Evolutionary conservation across 805 yeast species (phyloP).

Genomic region (Ogataea dorogensis): DNA sequence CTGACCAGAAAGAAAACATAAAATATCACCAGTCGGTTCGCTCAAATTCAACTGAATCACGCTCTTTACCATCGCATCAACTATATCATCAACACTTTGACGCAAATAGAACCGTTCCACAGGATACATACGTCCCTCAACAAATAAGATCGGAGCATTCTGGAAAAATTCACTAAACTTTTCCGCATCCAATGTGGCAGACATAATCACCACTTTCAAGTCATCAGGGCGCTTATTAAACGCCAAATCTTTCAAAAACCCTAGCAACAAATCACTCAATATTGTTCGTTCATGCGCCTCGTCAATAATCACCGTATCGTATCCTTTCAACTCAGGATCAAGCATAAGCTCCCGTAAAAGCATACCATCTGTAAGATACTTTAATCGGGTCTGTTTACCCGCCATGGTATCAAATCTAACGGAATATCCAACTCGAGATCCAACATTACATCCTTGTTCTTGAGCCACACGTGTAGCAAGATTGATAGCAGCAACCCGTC

Average conservation of each 20-base stretch:
- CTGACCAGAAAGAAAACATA: constrained; percentile 93
- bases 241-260: constrained; percentile 74
- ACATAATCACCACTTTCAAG: constrained; percentile 80
- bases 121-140: constrained; percentile 87
- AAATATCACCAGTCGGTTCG: constrained; percentile 86
- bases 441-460: constrained; percentile 75
- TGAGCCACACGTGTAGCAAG: constrained; percentile 90
- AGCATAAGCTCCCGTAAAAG: constrained; percentile 85
- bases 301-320: constrained; percentile 79
- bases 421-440: constrained; percentile 85
- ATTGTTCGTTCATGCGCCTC: constrained; percentile 98
- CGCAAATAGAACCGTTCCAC: constrained; percentile 70
- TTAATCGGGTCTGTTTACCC: constrained; percentile 58
- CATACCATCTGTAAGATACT: constrained; percentile 97
- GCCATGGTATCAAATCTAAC: constrained; percentile 84
- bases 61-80: constrained; percentile 72
- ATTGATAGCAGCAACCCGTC: constrained; percentile 96
- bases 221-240: constrained; percentile 40
- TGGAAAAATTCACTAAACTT: constrained; percentile 75
- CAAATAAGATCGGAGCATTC: constrained; percentile 76
- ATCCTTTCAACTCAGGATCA: constrained; percentile 59
- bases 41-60: constrained; percentile 75
- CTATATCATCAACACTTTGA: constrained; percentile 73
- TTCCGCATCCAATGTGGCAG: constrained; percentile 95
- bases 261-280: constrained; percentile 84